These are phyloP conservation scores for Fusarium caatingaense DNA, from an alignment of 2,329 filamentous ascomycete genomes.

Conservation along the genomic window DNA sequence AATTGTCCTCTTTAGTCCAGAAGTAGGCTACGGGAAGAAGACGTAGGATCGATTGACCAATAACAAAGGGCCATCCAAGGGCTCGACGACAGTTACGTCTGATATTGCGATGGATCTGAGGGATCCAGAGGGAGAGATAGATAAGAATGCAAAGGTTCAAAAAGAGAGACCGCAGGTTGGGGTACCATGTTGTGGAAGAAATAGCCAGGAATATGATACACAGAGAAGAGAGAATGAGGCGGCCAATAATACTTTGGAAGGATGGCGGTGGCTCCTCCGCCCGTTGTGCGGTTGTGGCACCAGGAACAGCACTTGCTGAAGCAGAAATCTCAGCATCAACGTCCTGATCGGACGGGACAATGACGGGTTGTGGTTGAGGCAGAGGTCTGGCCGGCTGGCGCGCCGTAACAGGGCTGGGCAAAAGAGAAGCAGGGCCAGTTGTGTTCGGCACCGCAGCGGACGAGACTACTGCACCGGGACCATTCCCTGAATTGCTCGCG, in stretches of 20 bases:
- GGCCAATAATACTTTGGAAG: constrained; percentile 67
- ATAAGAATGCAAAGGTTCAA: constrained; percentile 73
- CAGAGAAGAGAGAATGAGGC: constrained; percentile 67
- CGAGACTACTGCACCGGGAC: constrained; percentile 30
- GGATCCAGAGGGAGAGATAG: constrained; percentile 92
- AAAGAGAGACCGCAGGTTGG: constrained; percentile 65
- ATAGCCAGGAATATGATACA: constrained; percentile 68
- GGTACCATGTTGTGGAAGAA: constrained; percentile 71
- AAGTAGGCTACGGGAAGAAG: constrained; percentile 88
- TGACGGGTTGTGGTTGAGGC: constrained; percentile 58
- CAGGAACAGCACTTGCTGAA: constrained; percentile 52
- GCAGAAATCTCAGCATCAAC: constrained; percentile 69
- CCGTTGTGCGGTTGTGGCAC: constrained; percentile 40
- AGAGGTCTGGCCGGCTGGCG: constrained; percentile 33
- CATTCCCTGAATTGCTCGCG: constrained; percentile 28
- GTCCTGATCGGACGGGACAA: constrained; percentile 73
- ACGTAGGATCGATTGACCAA: constrained; percentile 83
- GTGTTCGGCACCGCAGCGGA: constrained; percentile 44
- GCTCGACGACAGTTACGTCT: constrained; percentile 92
- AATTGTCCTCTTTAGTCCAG: constrained; percentile 80
- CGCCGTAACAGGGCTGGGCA: constrained; percentile 57
- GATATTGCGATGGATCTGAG: constrained; percentile 91
- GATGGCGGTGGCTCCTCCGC: constrained; percentile 51
- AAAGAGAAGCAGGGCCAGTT: constrained; percentile 46
- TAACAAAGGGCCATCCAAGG: constrained; percentile 89